These are phyloP conservation scores for Peronospora belbahrii DNA, from an alignment of 352 stramenopile genomes.

Conservation along the genomic window DNA sequence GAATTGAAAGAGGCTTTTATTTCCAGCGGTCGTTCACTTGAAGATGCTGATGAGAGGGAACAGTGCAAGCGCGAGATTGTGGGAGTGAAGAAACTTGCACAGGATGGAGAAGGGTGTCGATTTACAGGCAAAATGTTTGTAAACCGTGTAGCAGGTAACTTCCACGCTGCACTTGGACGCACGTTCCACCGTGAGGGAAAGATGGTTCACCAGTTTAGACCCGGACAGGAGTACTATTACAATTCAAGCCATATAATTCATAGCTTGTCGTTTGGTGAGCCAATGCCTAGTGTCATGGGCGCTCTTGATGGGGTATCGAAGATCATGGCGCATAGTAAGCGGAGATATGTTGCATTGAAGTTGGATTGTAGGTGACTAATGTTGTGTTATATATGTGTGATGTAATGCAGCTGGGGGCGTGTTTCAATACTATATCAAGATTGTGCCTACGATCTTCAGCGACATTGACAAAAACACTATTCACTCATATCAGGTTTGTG, in stretches of 20 bases:
- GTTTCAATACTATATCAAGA: constrained; percentile 87
- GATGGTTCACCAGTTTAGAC: constrained; percentile 77
- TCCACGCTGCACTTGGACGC: constrained; percentile 72
- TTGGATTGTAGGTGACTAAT: background rate
- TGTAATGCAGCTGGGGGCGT: constrained; percentile 49
- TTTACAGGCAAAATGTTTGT: constrained; percentile 79
- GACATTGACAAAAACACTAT: constrained; percentile 52
- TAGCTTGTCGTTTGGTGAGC: constrained; percentile 64
- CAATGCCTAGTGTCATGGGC: constrained; percentile 28
- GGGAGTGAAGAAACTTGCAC: constrained; percentile 52
- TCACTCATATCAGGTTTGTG: constrained; percentile 58
- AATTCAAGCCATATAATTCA: constrained; percentile 79
- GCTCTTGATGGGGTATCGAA: constrained; percentile 56
- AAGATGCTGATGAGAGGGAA: constrained; percentile 70
- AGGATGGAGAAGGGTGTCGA: constrained; percentile 74
- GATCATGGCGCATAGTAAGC: constrained; percentile 37
- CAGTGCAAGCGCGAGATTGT: constrained; percentile 68
- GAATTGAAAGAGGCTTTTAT: constrained; percentile 83
- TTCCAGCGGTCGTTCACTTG: constrained; percentile 53
- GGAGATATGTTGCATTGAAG: background rate
- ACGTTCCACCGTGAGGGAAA: constrained; percentile 75
- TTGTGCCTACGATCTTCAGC: constrained; percentile 81
- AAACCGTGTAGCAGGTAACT: constrained; percentile 82
- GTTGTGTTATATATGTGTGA: constrained; percentile 3
- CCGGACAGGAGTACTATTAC: constrained; percentile 68